These are phyloP conservation scores for Sextonia rubra DNA, from an alignment of 164 flowering plant genomes.

Conservation along the genomic window DNA sequence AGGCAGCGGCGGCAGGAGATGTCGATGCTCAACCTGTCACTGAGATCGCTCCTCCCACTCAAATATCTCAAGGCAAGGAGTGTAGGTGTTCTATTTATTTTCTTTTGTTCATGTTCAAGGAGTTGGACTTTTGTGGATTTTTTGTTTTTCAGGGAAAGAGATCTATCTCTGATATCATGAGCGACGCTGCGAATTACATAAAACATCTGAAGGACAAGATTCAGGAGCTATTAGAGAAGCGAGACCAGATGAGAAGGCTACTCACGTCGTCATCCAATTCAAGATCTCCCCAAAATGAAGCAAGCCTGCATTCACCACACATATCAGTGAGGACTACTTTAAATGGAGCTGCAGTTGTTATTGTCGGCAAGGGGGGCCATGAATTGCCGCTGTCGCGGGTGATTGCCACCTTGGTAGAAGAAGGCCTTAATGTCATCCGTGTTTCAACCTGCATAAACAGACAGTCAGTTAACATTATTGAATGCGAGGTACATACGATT, in stretches of 20 bases:
- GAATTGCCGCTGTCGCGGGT: slow-evolving; percentile 26
- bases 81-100: not conserved
- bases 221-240: slow-evolving; percentile 18
- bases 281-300: not conserved
- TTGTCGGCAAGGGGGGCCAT: slow-evolving; percentile 10
- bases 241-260: slow-evolving; percentile 22
- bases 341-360: slow-evolving; percentile 29
- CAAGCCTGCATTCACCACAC: slow-evolving; percentile 10
- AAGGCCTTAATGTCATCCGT: slow-evolving; percentile 38
- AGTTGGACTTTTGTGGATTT: not conserved
- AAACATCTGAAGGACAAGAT: slow-evolving; percentile 21
- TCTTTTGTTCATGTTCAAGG: not conserved
- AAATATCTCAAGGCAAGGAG: slow-evolving; percentile 19
- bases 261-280: not conserved
- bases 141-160: slow-evolving; percentile 43
- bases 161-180: slow-evolving; percentile 32
- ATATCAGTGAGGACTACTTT: slow-evolving; percentile 15
- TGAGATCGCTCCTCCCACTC: slow-evolving; percentile 17
- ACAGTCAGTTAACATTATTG: slow-evolving; percentile 27
- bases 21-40: slow-evolving; percentile 11
- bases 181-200: slow-evolving; percentile 34
- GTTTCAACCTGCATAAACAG: slow-evolving; percentile 26
- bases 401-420: slow-evolving; percentile 20
- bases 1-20: slow-evolving; percentile 17
- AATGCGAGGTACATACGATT: slow-evolving; percentile 29